Evolutionary conservation across 768 basidiomycete genomes (phyloP).

Genomic region (Inosperma sp.): DNA sequence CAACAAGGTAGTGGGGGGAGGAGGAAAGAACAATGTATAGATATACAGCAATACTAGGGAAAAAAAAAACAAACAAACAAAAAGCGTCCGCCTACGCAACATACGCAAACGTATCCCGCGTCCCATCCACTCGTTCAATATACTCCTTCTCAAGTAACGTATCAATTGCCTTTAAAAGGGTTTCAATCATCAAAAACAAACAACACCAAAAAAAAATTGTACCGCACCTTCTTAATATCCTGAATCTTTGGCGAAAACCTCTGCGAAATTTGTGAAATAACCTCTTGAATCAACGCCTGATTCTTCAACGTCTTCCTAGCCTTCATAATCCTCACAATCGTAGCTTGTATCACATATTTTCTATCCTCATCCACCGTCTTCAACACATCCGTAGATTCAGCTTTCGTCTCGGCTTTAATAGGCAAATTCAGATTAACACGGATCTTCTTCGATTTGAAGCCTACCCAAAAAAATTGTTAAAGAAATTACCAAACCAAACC

Average conservation of each 20-base stretch:
- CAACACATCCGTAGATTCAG: slow-evolving; percentile 86
- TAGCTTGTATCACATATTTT: slow-evolving; percentile 94
- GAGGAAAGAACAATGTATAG: no score
- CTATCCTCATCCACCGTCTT: slow-evolving; percentile 97
- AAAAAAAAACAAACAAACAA: slow-evolving; percentile 12
- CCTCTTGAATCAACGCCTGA: slow-evolving; percentile 83
- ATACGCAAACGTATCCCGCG: slow-evolving; percentile 84
- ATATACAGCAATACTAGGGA: not conserved
- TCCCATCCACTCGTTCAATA: slow-evolving; percentile 88
- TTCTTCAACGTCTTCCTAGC: slow-evolving; percentile 95
- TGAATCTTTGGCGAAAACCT: slow-evolving; percentile 91
- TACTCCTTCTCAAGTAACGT: slow-evolving; percentile 95
- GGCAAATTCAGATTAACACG: slow-evolving; percentile 88
- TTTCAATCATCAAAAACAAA: not conserved
- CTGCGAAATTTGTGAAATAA: slow-evolving; percentile 83
- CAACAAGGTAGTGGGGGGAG: not conserved
- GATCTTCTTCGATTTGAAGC: slow-evolving; percentile 92
- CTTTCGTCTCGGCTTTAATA: slow-evolving; percentile 92
- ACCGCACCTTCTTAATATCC: slow-evolving; percentile 90
- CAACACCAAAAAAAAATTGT: not conserved
- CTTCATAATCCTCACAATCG: slow-evolving; percentile 95
- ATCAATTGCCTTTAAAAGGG: slow-evolving; percentile 71
- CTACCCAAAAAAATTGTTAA: slow-evolving; percentile 32
- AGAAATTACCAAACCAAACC: not conserved
- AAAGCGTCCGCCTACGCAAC: slow-evolving; percentile 47